Percentiles rank a stretch among this genome's conserved stretches.
These are phyloP conservation scores for Tulasnella sp. DNA, from an alignment of 768 basidiomycete species.

Conservation along the genomic window DNA sequence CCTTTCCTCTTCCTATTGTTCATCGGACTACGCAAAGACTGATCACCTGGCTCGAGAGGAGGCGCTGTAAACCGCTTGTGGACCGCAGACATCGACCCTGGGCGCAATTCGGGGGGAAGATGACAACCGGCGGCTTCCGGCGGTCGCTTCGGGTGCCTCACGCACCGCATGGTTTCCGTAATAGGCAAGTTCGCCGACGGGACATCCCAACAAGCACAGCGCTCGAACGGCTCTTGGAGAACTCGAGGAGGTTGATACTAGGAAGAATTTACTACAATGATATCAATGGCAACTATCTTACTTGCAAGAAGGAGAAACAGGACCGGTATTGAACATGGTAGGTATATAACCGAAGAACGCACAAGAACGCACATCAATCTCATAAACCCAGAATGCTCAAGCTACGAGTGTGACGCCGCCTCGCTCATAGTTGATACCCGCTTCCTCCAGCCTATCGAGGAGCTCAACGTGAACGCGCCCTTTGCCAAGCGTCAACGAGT, in stretches of 20 bases:
- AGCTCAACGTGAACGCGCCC: not conserved
- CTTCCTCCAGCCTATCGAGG: not conserved
- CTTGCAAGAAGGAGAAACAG: too few species aligned
- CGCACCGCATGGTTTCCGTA: not conserved
- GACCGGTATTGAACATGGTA: too few species aligned
- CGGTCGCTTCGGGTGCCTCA: not conserved
- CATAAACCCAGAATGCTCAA: too few species aligned
- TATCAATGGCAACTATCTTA: too few species aligned
- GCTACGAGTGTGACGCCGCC: not conserved
- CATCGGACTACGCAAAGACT: not conserved
- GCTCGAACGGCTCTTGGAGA: too few species aligned
- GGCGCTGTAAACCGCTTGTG: not conserved
- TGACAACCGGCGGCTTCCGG: not conserved
- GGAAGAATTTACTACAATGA: too few species aligned
- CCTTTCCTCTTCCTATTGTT: not conserved
- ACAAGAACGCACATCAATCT: too few species aligned
- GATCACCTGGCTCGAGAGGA: not conserved
- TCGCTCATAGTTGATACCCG: not conserved
- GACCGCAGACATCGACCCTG: not conserved
- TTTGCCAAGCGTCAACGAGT: not conserved
- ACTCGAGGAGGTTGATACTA: too few species aligned
- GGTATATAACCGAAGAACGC: too few species aligned
- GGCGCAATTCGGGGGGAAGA: not conserved
- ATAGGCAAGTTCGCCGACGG: not conserved
- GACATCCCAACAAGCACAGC: not conserved